phyloP scores from a whole-genome alignment of 331 rosid species.

The Quercus tomentella region DNA sequence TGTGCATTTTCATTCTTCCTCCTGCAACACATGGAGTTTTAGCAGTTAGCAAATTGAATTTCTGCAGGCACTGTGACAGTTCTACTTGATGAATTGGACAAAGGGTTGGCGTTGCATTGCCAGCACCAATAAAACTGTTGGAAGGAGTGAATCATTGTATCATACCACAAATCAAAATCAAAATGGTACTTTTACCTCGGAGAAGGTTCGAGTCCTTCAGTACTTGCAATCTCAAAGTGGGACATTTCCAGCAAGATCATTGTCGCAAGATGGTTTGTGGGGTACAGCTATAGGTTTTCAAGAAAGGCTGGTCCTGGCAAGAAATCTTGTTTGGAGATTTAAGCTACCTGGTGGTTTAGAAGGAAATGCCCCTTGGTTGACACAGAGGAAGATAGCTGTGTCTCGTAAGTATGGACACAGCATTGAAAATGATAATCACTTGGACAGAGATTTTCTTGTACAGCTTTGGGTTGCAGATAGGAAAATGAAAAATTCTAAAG shows the following conservation, averaged over 20 bases:
- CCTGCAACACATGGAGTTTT: not conserved
- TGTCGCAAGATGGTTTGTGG: not conserved
- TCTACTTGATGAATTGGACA: conserved; percentile 48
- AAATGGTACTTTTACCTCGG: not conserved
- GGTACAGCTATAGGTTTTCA: conserved; percentile 3
- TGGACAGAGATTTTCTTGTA: conserved; percentile 55
- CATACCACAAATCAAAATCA: not conserved
- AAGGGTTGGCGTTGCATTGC: conserved; percentile 31
- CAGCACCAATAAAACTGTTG: not conserved
- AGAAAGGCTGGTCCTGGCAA: not conserved
- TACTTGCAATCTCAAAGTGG: conserved; percentile 8
- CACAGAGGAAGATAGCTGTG: not conserved
- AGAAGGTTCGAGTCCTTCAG: not conserved
- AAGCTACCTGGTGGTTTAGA: not conserved
- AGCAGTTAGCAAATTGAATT: not conserved
- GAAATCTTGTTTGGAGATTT: conserved; percentile 5
- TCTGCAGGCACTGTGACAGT: not conserved
- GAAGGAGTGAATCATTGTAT: conserved; percentile 1
- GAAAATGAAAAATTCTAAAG: conserved; percentile 22
- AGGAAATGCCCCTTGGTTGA: conserved; percentile 10
- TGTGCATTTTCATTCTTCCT: not conserved
- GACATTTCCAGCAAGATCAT: not conserved
- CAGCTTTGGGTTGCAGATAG: conserved; percentile 64
- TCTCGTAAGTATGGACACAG: conserved; percentile 45
- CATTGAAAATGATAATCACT: conserved; percentile 12